Base-by-base conservation (phyloP, 2,329 filamentous ascomycete genomes). In the Clonostachys solani region DNA sequence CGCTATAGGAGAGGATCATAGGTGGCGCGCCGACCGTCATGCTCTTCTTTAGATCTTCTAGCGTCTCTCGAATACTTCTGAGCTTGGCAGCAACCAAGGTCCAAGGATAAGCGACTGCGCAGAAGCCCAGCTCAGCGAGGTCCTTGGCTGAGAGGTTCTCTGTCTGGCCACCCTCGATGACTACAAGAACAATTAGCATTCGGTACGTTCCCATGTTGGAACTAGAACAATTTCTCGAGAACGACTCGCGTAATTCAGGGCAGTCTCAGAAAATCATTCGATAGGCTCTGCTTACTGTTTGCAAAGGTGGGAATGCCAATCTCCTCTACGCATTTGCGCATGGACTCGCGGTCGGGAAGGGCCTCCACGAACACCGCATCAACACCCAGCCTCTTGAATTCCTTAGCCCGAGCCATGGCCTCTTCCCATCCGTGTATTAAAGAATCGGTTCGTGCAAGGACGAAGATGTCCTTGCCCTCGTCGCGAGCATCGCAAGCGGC, bases 401-500 rank as follows among this genome's bases (percentile, higher is more conserved):
- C 62, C 16, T 64, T 56, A 0, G 65, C 72, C 3, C 72, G 58
- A 1, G 62, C 50, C 13, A 74, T 60, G 2, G 70, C 71, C 50
- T 75, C 73, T 5, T 74, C 70, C 56, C 65, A 74, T 2, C 69
- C 66, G 34, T 60, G 60, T 43, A 69, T 68, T 3, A 69, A 54
- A 4, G 65, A 57, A 47, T 76, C 73, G 0, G 72, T 75, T 6
- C 72, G 61, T 0, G 70, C 71, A 4, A 75, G 55, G 37, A 75
- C 63, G 46, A 69, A 72, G 33, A 75, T 74, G 48, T 75, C 72
- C 5, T 57, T 54, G 2, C 71, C 70, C 50, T 72, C 62, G 42
- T 74, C 63, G 15, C 72, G 60, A 4, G 73, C 70, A 46, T 75
- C 72, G 5, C 62, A 63, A 2, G 73, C 72, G 3, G 72, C 73